Base-by-base conservation (phyloP, 163 green algal genomes). In the Prototheca wickerhamii region DNA sequence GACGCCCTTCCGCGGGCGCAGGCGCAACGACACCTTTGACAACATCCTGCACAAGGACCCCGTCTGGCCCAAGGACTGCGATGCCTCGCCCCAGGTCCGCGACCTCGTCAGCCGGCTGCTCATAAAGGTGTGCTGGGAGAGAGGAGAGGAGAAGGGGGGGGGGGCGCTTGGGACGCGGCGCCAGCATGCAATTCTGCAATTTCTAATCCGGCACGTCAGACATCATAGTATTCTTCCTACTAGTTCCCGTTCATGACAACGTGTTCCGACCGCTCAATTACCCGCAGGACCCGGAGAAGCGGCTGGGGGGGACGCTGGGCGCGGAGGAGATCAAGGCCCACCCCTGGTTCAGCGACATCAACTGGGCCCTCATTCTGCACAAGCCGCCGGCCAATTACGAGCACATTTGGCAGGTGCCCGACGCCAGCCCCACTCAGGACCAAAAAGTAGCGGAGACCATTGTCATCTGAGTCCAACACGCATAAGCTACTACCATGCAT, bases 261-360 rank as follows among this genome's bases (percentile, higher is more conserved):
- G 15, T 15, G 10, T 10, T 10, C 12, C 40, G 12, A 23, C 12
- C 12, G 10, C 10, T 49, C 40, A 49, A 49, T 10, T 18, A 54
- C 12, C 29, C 40, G 26, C 66, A 72, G 64, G 65, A 73, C 32
- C 52, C 71, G 2, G 64, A 58, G 0, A 73, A 89, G 65, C 78
- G 93, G 6, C 73, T 99, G 57, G 93, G 93, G 20, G 65, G 69
- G 54, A 71, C 70, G n/a, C 57, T 63, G 50, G 93, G 93, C 20
- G 93, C 92, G 20, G 89, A 96, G 65, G 92, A 96, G 46, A 88
- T 99, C 67, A 98, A 96, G 77, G 42, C 62, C 26, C 91, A 98
- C 73, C 80, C 86, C 29, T 99, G 91, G 74, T 98, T 97, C 75
- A 60, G 76, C 32, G 67, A 68, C n/a, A 76, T 96, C 58, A 87